These are phyloP conservation scores for Cordyceps militaris DNA, from an alignment of 2,329 filamentous ascomycete species.

Conservation along the genomic window DNA sequence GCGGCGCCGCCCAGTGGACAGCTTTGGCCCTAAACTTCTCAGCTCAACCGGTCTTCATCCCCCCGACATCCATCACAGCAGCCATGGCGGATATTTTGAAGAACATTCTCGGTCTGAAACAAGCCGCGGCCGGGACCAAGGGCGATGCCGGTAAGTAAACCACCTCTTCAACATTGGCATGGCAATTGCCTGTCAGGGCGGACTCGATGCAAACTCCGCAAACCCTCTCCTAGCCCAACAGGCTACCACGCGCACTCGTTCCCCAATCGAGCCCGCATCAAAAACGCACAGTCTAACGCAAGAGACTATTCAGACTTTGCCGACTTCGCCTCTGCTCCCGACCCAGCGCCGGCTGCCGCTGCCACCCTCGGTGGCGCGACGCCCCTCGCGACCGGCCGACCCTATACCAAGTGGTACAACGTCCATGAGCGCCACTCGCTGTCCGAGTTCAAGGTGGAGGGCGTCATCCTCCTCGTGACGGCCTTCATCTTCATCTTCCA, in stretches of 20 bases:
- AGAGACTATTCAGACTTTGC: slow-evolving; percentile 64
- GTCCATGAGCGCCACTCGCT: slow-evolving; percentile 83
- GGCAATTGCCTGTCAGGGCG: background rate
- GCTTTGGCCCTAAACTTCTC: slow-evolving; percentile 2
- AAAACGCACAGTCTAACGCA: slow-evolving; percentile 20
- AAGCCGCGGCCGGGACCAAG: slow-evolving; percentile 38
- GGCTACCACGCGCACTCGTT: background rate
- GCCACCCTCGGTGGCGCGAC: slow-evolving; percentile 37
- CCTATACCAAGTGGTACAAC: slow-evolving; percentile 94
- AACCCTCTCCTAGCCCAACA: background rate
- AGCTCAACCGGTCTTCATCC: slow-evolving; percentile 4
- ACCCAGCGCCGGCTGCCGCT: slow-evolving; percentile 49
- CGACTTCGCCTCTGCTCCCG: slow-evolving; percentile 78
- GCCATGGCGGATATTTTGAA: slow-evolving; percentile 56
- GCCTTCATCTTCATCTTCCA: slow-evolving; percentile 70
- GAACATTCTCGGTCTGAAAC: slow-evolving; percentile 62
- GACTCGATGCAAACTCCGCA: background rate
- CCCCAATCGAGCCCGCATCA: background rate
- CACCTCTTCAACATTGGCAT: background rate
- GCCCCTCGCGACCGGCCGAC: slow-evolving; percentile 44
- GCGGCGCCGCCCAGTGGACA: background rate
- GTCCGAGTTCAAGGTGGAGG: slow-evolving; percentile 82
- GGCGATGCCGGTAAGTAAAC: slow-evolving; percentile 55
- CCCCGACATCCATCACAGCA: slow-evolving; percentile 20
- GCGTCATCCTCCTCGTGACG: slow-evolving; percentile 70